Base-by-base conservation (phyloP, 129 eudicot genomes). In the carrot (Daucus carota) region DNA sequence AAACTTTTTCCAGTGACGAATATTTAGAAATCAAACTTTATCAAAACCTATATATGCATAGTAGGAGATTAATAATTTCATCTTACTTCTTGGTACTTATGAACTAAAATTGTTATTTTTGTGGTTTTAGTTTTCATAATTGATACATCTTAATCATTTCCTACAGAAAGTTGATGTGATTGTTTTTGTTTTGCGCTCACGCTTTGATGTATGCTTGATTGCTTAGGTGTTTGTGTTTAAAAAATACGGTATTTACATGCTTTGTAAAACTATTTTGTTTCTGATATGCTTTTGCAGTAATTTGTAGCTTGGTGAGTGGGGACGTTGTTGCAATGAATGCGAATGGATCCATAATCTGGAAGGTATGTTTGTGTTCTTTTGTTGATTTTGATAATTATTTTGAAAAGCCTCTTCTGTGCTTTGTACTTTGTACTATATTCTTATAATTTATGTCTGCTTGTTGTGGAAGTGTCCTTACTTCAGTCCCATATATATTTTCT, bases 281-380 rank as follows among this genome's bases (percentile, higher is more conserved):
- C 5, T 44, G 65, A 78, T 78, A 26, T 78, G 47, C 69, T 48
- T 69, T 73, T 85, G 82, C 94, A 91, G 97, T 91, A 20, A 84
- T 94, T 31, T 94, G 96, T 83, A 84, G 96, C 83, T 77, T 87
- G 82, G 99, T 94, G 75, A 87, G 81, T 85, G 97, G 99, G 38
- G 81, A 83, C 72, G 81, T 89, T 62, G 70, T 87, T 63, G 89
- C 85, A 50, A 70, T 94, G 52, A 81, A 87, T 81, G 72, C 79
- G n/a, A 73, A 52, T 79, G 99, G 99, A 70, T 86, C 96, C 81
- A 77, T 86, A 32, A 62, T 88, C 77, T 94, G 99, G 99, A 89
- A 83, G 89, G 97, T 81, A 77, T 70, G 76, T 28, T 36, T 42
- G 52, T 15, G 22, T 42, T 71, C 52, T 71, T 12, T 71, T 71